phyloP scores from a whole-genome alignment of 768 basidiomycete species.

The Auricularia auricula-judae region DNA sequence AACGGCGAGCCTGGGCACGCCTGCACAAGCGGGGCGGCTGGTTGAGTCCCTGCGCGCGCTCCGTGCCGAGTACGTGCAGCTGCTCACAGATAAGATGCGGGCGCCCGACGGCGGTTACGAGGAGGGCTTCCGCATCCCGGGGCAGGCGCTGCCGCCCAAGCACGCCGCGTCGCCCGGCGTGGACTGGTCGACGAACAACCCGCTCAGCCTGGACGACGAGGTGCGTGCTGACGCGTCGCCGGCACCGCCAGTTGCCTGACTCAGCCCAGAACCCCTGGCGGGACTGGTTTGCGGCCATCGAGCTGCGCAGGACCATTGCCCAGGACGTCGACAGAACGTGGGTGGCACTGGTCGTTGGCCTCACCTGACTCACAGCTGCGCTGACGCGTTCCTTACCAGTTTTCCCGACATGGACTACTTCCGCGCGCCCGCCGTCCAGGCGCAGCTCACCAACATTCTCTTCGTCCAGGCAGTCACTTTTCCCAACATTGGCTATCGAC shows the following conservation, averaged over 20 bases:
- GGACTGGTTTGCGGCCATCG: conserved; percentile 83
- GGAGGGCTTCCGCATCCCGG: conserved; percentile 50
- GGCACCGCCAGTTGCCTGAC: neutral
- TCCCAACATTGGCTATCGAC: conserved; percentile 82
- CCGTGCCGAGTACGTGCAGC: conserved; percentile 44
- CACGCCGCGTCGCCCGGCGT: conserved; percentile 13
- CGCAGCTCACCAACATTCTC: conserved; percentile 73
- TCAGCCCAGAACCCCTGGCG: conserved; percentile 80
- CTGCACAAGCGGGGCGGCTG: neutral
- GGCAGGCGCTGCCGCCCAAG: conserved; percentile 26
- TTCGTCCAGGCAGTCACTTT: conserved; percentile 75
- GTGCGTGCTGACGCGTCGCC: conserved; percentile 23
- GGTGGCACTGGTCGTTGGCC: conserved; percentile 19
- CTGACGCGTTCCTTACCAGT: conserved; percentile 25
- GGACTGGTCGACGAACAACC: conserved; percentile 66
- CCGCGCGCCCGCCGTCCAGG: conserved; percentile 60
- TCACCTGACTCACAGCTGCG: neutral
- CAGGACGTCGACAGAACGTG: conserved; percentile 96
- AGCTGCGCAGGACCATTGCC: conserved; percentile 76
- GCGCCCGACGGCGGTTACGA: conserved; percentile 84
- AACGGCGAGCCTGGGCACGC: neutral
- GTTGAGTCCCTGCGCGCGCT: conserved; percentile 29
- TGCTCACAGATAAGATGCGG: conserved; percentile 59
- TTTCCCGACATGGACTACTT: conserved; percentile 97
- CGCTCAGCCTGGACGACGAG: conserved; percentile 68